Base-by-base conservation (phyloP, 352 stramenopile genomes). In the Phytophthora boehmeriae region DNA sequence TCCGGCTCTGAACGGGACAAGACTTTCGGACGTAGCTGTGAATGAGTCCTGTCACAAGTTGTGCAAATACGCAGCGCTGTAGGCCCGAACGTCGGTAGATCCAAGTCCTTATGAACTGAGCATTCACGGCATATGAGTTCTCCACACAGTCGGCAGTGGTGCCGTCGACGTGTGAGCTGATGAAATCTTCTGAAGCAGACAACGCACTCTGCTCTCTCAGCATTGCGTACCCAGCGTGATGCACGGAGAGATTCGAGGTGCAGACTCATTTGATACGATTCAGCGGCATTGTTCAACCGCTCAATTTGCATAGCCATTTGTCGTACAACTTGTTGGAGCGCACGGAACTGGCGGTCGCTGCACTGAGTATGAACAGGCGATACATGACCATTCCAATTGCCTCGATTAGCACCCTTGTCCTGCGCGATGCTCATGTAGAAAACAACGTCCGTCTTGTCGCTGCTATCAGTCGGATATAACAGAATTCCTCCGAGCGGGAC, bases 51-150 rank as follows among this genome's bases (percentile, higher is more conserved):
- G 14, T 90, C 73, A 56, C 86, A 94, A 23, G 72, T 34, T 27
- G 70, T 77, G 50, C 86, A 94, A 39, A 94, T 86, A 11, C 82
- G 78, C 20, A 92, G 41, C n/a, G 75, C 64, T 25, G 80, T 91
- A 8, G 76, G 75, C 0, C 86, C 86, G n/a, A 86, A 72, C 8
- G 75, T 83, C 0, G 82, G 86, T 20, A 93, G 46, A 56, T 89
- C 79, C 9, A 80, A 72, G 45, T 92, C 76, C 46, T 93, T 91
- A 45, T 88, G 73, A 10, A 87, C 68, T 16, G 81, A 90, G 51
- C 86, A 94, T 41, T 88, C 70, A 1, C 80, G 76, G 47, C 86
- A 94, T 44, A 94, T 89, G 19, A 92, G 73, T 45, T 92, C 80
- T 54, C 80, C 78, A 48, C 86, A 95, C 11, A 90, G 56, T 4